Percentiles rank a stretch among this genome's conserved stretches.
These are phyloP conservation scores for Fusarium temperatum DNA, from an alignment of 2,329 filamentous ascomycete species.

Conservation along the genomic window DNA sequence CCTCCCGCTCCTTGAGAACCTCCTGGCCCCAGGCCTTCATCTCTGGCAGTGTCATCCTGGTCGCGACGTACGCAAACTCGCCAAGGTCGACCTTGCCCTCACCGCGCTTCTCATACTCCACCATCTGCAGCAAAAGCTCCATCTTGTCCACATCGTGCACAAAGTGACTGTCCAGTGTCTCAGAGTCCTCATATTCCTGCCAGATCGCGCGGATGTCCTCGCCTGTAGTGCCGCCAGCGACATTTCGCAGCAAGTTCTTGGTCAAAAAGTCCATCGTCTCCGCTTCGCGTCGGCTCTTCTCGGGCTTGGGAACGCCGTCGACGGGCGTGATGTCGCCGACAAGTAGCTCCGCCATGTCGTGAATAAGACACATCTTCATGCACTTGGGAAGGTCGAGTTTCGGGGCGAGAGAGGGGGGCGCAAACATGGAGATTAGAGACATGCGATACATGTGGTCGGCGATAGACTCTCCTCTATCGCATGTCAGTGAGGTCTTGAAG, in stretches of 20 bases:
- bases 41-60: constrained; percentile 77
- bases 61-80: constrained; percentile 86
- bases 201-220: constrained; percentile 80
- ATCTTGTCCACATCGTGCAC: constrained; percentile 99
- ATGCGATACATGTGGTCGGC: constrained; percentile 99
- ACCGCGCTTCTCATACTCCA: constrained; percentile 87
- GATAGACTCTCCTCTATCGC: constrained; percentile 81
- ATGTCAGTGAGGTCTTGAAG: not conserved
- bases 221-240: constrained; percentile 75
- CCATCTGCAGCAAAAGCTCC: constrained; percentile 92
- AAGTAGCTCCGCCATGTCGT: constrained; percentile 96
- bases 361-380: constrained; percentile 93
- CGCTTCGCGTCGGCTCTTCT: constrained; percentile 88
- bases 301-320: constrained; percentile 82
- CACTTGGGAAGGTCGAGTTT: constrained; percentile 82
- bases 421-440: constrained; percentile 94
- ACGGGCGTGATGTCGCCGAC: constrained; percentile 97
- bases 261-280: constrained; percentile 94
- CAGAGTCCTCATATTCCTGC: constrained; percentile 92
- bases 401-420: constrained; percentile 75
- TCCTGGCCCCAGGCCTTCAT: constrained; percentile 82
- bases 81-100: constrained; percentile 76
- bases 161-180: constrained; percentile 85
- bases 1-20: constrained; percentile 78
- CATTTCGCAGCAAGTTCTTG: constrained; percentile 73